phyloP scores from a whole-genome alignment of 2,329 filamentous ascomycete species.

The Alternaria angustiovoidea region DNA sequence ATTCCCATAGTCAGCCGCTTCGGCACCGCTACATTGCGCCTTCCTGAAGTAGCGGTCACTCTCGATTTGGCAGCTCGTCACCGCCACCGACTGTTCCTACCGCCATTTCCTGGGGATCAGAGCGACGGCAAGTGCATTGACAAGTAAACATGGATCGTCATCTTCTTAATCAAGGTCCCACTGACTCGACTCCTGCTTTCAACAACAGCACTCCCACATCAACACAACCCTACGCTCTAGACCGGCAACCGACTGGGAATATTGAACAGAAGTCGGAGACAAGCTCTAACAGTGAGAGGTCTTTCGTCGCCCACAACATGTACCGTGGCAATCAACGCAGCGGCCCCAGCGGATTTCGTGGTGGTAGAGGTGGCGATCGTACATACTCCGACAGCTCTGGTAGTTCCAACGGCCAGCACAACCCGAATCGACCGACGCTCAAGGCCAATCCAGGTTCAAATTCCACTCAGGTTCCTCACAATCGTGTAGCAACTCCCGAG shows the following conservation, averaged over 20 bases:
- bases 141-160: constrained; percentile 15
- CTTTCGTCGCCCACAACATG: constrained; percentile 18
- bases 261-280: constrained; percentile 10
- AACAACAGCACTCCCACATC: not conserved
- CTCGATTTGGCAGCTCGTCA: not conserved
- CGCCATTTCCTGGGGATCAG: not conserved
- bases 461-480: not conserved
- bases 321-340: constrained; percentile 10
- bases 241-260: not conserved
- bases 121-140: constrained; percentile 4
- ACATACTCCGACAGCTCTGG: constrained; percentile 27
- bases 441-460: not conserved
- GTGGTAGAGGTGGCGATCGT: constrained; percentile 14
- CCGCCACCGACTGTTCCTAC: not conserved
- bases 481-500: constrained; percentile 7
- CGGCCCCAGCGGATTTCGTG: constrained; percentile 13
- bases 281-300: constrained; percentile 7
- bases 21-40: constrained; percentile 6
- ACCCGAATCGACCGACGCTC: constrained; percentile 12
- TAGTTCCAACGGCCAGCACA: constrained; percentile 16
- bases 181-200: constrained; percentile 6
- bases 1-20: not conserved
- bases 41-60: constrained; percentile 20
- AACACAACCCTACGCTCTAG: not conserved
- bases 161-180: not conserved